Conservation (phyloP, 1,284 basidiomycete species). For the Cerrena zonata region DNA sequence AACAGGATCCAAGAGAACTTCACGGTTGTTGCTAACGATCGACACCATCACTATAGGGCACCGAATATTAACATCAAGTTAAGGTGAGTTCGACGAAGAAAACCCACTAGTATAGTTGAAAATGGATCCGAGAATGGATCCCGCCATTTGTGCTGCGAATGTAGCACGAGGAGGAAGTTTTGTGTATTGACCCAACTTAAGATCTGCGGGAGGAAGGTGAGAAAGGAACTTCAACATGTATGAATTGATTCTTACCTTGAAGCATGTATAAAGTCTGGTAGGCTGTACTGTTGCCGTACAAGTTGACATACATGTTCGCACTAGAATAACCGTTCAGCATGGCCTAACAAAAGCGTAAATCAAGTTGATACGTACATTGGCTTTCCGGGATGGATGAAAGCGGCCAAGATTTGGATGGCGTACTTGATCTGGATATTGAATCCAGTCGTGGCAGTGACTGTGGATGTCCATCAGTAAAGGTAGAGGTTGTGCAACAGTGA, state of each 20-base stretch:
- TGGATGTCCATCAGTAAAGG: not conserved
- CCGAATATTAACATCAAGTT: not conserved
- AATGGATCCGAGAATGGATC: slow-evolving; percentile 38
- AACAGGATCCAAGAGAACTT: slow-evolving; percentile 42
- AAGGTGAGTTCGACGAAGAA: not conserved
- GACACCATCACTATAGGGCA: slow-evolving; percentile 40
- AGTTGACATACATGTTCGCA: slow-evolving; percentile 48
- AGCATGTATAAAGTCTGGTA: slow-evolving; percentile 55
- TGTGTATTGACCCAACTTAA: slow-evolving; percentile 58
- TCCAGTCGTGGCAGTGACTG: slow-evolving; percentile 52
- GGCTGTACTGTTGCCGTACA: slow-evolving; percentile 55
- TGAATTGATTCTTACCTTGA: slow-evolving; percentile 34
- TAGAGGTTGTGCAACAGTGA: too few relatives aligned
- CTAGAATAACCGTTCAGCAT: slow-evolving; percentile 17
- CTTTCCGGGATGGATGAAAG: slow-evolving; percentile 55
- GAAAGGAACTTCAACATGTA: not conserved
- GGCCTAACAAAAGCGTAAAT: not conserved
- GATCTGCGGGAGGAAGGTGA: slow-evolving; percentile 36
- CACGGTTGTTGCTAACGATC: slow-evolving; percentile 44
- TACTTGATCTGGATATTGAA: slow-evolving; percentile 43
- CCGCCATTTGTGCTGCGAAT: slow-evolving; percentile 44
- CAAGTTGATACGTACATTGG: slow-evolving; percentile 36
- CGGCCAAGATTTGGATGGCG: slow-evolving; percentile 56
- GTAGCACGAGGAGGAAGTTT: slow-evolving; percentile 45
- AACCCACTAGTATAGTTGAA: slow-evolving; percentile 48